Percentiles rank a stretch among this genome's conserved stretches.
phyloP scores from a whole-genome alignment of 2,329 filamentous ascomycete species.

The Curvularia spicifera region DNA sequence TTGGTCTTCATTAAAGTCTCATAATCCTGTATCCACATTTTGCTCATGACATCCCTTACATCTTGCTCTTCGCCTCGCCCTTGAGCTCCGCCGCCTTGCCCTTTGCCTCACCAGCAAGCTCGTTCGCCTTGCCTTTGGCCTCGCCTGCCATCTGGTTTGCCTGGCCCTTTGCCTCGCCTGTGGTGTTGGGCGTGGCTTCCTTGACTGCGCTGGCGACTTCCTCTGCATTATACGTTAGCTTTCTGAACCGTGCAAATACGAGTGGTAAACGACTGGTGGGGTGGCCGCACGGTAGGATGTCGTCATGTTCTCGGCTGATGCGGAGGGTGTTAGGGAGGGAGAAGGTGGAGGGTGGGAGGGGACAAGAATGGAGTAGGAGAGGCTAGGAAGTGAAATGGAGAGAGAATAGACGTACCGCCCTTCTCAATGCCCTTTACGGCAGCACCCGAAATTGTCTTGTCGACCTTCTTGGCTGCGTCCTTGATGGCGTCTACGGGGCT shows the following conservation, averaged over 20 bases:
- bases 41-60: conserved; percentile 24
- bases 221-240: conserved; percentile 51
- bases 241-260: not conserved
- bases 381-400: not conserved
- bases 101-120: conserved; percentile 52
- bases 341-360: not conserved
- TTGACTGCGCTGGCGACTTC: conserved; percentile 55
- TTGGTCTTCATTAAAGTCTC: too few relatives aligned
- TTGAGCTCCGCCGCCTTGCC: conserved; percentile 52
- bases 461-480: conserved; percentile 64
- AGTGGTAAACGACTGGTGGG: not conserved
- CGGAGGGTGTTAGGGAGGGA: conserved; percentile 10
- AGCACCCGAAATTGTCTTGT: conserved; percentile 61
- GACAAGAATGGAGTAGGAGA: too few relatives aligned
- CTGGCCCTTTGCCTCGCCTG: conserved; percentile 50
- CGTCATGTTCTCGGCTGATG: conserved; percentile 21
- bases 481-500: conserved; percentile 62
- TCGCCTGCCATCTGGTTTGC: conserved; percentile 51
- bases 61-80: conserved; percentile 57
- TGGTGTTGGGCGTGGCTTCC: conserved; percentile 37
- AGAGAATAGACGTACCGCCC: conserved; percentile 58
- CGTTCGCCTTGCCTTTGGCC: conserved; percentile 55
- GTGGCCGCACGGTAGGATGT: conserved; percentile 11
- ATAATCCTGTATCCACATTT: too few relatives aligned
- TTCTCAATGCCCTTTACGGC: conserved; percentile 68